These are phyloP conservation scores for Hortiboletus flavorubellus DNA, from an alignment of 768 basidiomycete species.

Conservation along the genomic window DNA sequence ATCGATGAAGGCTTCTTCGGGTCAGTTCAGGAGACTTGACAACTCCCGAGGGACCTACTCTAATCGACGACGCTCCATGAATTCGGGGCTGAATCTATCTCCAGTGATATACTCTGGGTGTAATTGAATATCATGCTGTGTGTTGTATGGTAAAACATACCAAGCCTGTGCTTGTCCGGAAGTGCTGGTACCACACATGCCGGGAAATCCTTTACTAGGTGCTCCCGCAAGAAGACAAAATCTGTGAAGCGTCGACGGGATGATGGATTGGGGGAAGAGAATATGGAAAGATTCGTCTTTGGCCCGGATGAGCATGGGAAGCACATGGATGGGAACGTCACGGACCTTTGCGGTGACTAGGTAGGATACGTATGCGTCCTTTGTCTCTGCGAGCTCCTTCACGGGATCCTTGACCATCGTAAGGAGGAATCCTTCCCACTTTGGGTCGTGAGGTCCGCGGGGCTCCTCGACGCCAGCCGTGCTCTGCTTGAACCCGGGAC, in stretches of 20 bases:
- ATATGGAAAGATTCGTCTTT: conserved; percentile 89
- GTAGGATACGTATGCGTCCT: conserved; percentile 96
- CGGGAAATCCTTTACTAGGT: conserved; percentile 88
- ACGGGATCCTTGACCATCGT: conserved; percentile 87
- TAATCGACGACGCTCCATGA: conserved; percentile 87
- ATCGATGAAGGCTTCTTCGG: conserved; percentile 75
- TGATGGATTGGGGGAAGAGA: conserved; percentile 69
- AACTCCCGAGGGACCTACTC: conserved; percentile 56
- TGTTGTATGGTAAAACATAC: conserved; percentile 44
- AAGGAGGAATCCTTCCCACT: conserved; percentile 87
- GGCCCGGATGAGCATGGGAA: conserved; percentile 9
- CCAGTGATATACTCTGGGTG: conserved; percentile 91
- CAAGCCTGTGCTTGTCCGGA: conserved; percentile 94
- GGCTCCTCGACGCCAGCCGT: conserved; percentile 66
- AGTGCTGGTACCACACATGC: conserved; percentile 97
- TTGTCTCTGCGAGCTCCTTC: conserved; percentile 94
- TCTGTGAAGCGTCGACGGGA: conserved; percentile 92
- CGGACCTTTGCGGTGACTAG: conserved; percentile 83
- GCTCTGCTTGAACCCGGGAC: conserved; percentile 82
- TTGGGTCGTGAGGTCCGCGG: conserved; percentile 71
- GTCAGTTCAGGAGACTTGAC: conserved; percentile 3
- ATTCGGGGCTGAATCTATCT: conserved; percentile 95
- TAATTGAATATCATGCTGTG: conserved; percentile 1
- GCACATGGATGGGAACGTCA: background rate
- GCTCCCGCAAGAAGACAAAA: conserved; percentile 89